phyloP scores from a whole-genome alignment of 306 rosid genomes.

The Vicia villosa region DNA sequence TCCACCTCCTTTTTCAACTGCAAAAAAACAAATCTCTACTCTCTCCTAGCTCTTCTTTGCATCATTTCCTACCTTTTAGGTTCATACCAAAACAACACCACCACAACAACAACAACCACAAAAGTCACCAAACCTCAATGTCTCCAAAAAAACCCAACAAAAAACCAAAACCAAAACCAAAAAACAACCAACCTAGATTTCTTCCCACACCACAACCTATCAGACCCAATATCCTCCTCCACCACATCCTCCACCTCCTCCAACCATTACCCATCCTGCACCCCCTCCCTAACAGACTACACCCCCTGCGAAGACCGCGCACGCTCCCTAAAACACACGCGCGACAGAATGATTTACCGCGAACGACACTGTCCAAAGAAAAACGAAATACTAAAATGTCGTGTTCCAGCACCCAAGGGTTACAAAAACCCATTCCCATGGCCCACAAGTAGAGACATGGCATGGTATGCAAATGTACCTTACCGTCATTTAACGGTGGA shows the following conservation, averaged over 20 bases:
- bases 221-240: slow-evolving; percentile 21
- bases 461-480: slow-evolving; percentile 82
- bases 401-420: slow-evolving; percentile 74
- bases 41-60: slow-evolving; percentile 63
- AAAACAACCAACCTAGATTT: slow-evolving; percentile 45
- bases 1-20: slow-evolving; percentile 15
- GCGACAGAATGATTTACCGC: slow-evolving; percentile 60
- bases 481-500: slow-evolving; percentile 84
- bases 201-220: slow-evolving; percentile 44
- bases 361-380: slow-evolving; percentile 77
- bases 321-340: slow-evolving; percentile 50
- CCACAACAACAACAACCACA: background rate
- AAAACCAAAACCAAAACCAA: background rate
- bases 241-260: background rate
- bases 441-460: slow-evolving; percentile 78
- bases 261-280: slow-evolving; percentile 45
- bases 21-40: slow-evolving; percentile 50
- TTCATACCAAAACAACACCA: slow-evolving; percentile 40
- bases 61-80: slow-evolving; percentile 57
- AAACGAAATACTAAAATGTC: slow-evolving; percentile 54
- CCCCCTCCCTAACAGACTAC: slow-evolving; percentile 58
- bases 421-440: slow-evolving; percentile 66
- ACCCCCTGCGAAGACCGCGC: slow-evolving; percentile 78
- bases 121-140: slow-evolving; percentile 22
- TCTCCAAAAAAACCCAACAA: background rate